Evolutionary conservation across 306 rosid species (phyloP), one percentile per base, ranked within the genome.

Genomic region (Erythrophleum fordii): DNA sequence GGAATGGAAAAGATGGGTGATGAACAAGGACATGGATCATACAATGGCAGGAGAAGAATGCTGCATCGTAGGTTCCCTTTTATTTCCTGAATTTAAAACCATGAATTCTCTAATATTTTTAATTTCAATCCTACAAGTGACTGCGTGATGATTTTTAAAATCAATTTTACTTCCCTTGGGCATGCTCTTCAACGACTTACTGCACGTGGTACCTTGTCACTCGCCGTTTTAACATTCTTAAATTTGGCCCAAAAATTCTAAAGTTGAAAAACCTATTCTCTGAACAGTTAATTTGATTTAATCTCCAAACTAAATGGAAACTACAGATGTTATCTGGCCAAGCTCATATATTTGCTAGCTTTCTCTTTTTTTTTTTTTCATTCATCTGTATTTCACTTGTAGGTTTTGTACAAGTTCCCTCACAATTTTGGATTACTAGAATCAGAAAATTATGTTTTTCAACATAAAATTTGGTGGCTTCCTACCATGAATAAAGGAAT

Each of bases 1-100:
- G 77, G 91, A 90, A 83, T 84, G 96, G 94, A 91, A 91, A 92
- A 86, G 96, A 90, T 80, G 97, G 97, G 94, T 93, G 92, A 90
- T 81, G 91, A 86, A 61, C 92, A 76, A 70, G 83, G 90, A 69
- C 89, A 52, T 82, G 65, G 44, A 79, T 87, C 86, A 86, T 88
- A 86, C 86, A 76, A 79, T 79, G 88, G 94, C 94, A 39, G 83
- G 88, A 86, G 90, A 82, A 78, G 91, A 84, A 71, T 88, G 86
- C 87, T 84, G 77, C 85, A 82, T 81, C 53, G 85, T 91, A 89
- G 94, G 96, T 91, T 83, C 71, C 86, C 76, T 79, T 89, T 82
- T 77, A 26, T 81, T 61, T 83, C 82, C 82, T 90, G 83, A 37
- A 1, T 72, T 69, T 79, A 59, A 51, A 76, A 85, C 69, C 65